Percentiles rank a stretch among this genome's conserved stretches.
Conservation (phyloP, 2,329 filamentous ascomycete species). For the Rhytidhysteron rufulum region DNA sequence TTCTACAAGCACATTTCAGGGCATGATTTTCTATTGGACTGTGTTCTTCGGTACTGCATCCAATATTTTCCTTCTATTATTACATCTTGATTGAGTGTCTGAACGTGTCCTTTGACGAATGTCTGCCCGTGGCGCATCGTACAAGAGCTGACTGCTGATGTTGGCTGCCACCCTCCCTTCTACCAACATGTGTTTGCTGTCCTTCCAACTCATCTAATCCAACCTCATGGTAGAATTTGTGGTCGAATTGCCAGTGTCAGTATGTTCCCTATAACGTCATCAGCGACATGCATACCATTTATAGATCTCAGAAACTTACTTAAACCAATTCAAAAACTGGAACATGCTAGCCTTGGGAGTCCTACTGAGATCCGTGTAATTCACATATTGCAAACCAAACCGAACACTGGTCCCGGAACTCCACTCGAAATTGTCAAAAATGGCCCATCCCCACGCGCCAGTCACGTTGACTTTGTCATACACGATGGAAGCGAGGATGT, state of each 20-base stretch:
- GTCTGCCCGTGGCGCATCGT: no score
- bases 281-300: background rate
- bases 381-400: slow-evolving; percentile 43
- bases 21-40: no score
- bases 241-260: slow-evolving; percentile 9
- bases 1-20: no score
- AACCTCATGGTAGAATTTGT: slow-evolving; percentile 24
- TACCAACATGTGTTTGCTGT: background rate
- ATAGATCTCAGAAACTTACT: slow-evolving; percentile 20
- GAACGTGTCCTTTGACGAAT: no score
- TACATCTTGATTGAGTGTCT: no score
- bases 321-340: slow-evolving; percentile 43
- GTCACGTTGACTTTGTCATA: slow-evolving; percentile 41
- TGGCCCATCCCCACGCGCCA: slow-evolving; percentile 40
- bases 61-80: no score
- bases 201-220: background rate
- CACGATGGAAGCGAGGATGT: slow-evolving; percentile 35
- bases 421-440: slow-evolving; percentile 44
- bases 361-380: slow-evolving; percentile 38
- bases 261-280: background rate
- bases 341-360: slow-evolving; percentile 42
- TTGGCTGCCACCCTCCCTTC: no score
- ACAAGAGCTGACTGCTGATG: no score
- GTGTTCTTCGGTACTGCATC: no score
- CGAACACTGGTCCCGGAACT: slow-evolving; percentile 29